Conservation (phyloP, 2,329 filamentous ascomycete species). For the Stachybotrys echinatus region DNA sequence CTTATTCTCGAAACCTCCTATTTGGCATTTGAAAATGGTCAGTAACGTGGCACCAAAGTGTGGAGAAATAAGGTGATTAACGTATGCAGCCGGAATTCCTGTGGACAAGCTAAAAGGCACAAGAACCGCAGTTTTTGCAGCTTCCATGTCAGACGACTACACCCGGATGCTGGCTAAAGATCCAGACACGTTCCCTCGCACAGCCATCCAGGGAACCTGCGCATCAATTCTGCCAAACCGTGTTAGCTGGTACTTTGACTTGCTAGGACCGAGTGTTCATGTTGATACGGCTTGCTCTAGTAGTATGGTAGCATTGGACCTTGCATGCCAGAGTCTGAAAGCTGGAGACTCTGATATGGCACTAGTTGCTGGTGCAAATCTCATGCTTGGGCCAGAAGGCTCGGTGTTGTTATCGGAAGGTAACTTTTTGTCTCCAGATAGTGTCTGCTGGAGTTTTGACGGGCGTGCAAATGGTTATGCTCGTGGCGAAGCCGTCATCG, state of each 20-base stretch:
- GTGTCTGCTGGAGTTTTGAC: slow-evolving; percentile 25
- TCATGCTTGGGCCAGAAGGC: slow-evolving; percentile 10
- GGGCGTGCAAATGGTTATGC: slow-evolving; percentile 23
- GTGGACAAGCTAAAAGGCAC: neutral
- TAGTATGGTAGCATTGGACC: slow-evolving; percentile 21
- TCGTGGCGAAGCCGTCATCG: slow-evolving; percentile 18
- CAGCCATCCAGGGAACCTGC: slow-evolving; percentile 12
- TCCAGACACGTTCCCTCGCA: slow-evolving; percentile 17
- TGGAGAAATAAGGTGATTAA: neutral
- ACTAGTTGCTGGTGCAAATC: slow-evolving; percentile 15
- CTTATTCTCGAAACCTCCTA: slow-evolving; percentile 4
- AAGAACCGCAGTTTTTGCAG: neutral
- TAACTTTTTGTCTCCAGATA: slow-evolving; percentile 15
- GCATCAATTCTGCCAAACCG: slow-evolving; percentile 24
- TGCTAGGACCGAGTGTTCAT: slow-evolving; percentile 22
- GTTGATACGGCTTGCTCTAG: slow-evolving; percentile 28
- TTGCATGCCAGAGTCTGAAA: slow-evolving; percentile 15
- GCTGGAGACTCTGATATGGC: slow-evolving; percentile 12
- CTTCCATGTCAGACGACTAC: neutral
- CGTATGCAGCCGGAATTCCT: neutral
- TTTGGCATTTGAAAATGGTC: slow-evolving; percentile 3
- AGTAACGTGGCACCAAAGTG: neutral
- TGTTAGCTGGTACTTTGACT: slow-evolving; percentile 28
- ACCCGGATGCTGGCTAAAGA: neutral
- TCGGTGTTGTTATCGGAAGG: slow-evolving; percentile 4